These are phyloP conservation scores for Ogataea zsoltii DNA, from an alignment of 805 yeast species.

Conservation along the genomic window DNA sequence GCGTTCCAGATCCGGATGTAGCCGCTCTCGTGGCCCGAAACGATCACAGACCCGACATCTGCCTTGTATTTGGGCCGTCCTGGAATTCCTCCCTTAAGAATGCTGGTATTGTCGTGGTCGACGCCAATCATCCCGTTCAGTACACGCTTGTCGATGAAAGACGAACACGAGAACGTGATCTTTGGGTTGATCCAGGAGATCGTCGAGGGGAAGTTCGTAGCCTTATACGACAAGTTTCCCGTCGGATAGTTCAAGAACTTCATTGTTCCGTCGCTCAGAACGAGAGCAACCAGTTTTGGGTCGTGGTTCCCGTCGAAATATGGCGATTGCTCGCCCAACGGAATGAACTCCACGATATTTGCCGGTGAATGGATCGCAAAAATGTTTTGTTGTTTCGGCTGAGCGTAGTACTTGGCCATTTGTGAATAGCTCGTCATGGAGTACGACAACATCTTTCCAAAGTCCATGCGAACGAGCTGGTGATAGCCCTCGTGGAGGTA, in stretches of 20 bases:
- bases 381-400: slow-evolving; percentile 54
- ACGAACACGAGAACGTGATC: slow-evolving; percentile 55
- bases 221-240: slow-evolving; percentile 51
- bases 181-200: slow-evolving; percentile 78
- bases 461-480: slow-evolving; percentile 59
- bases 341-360: slow-evolving; percentile 46
- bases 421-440: slow-evolving; percentile 79
- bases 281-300: slow-evolving; percentile 62
- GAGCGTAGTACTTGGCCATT: slow-evolving; percentile 75
- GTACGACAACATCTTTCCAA: slow-evolving; percentile 78
- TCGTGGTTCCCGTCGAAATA: slow-evolving; percentile 79
- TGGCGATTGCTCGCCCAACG: slow-evolving; percentile 66
- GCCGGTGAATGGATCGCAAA: slow-evolving; percentile 54
- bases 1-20: slow-evolving; percentile 82
- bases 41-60: slow-evolving; percentile 57
- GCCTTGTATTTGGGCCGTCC: slow-evolving; percentile 48
- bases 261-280: slow-evolving; percentile 64
- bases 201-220: slow-evolving; percentile 76
- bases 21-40: slow-evolving; percentile 88
- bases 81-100: slow-evolving; percentile 83
- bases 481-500: slow-evolving; percentile 43
- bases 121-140: slow-evolving; percentile 39
- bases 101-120: slow-evolving; percentile 53
- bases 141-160: slow-evolving; percentile 37
- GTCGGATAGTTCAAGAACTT: slow-evolving; percentile 60